Conservation (phyloP, 495 filamentous ascomycete genomes). For the Podospora didyma region DNA sequence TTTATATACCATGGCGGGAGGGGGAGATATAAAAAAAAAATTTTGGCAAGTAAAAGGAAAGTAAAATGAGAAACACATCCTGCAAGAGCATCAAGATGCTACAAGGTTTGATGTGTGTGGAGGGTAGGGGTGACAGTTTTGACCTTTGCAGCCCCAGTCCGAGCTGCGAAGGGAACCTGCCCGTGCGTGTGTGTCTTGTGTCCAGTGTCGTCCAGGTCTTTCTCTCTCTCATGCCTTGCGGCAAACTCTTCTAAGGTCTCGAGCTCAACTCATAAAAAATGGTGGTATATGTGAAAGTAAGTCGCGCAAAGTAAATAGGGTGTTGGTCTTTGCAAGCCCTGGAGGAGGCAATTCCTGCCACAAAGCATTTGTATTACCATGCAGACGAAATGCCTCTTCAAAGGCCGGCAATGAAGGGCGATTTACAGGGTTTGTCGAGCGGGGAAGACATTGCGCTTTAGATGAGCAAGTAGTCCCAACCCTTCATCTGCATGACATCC, state of each 20-base stretch:
- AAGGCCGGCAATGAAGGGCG: slow-evolving; percentile 32
- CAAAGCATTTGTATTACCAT: slow-evolving; percentile 15
- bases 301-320: slow-evolving; percentile 8
- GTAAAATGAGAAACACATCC: not conserved
- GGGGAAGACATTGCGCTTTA: slow-evolving; percentile 32
- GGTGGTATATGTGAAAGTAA: slow-evolving; percentile 6
- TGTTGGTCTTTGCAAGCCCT: not conserved
- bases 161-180: not conserved
- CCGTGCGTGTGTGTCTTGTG: not conserved
- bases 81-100: slow-evolving; percentile 9
- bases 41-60: slow-evolving; percentile 1
- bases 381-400: slow-evolving; percentile 30
- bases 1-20: not conserved
- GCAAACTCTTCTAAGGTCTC: slow-evolving; percentile 17
- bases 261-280: not conserved
- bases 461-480: slow-evolving; percentile 90
- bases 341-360: slow-evolving; percentile 23
- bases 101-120: not conserved
- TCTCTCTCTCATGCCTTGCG: slow-evolving; percentile 23
- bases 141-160: not conserved
- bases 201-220: slow-evolving; percentile 13
- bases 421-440: slow-evolving; percentile 1
- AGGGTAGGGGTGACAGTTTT: too few species aligned
- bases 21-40: not conserved
- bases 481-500: slow-evolving; percentile 87